Percentiles rank a stretch among this genome's conserved stretches.
These are phyloP conservation scores for Paramecium sexaurelia DNA, from an alignment of 73 alveolate genomes.

Conservation along the genomic window DNA sequence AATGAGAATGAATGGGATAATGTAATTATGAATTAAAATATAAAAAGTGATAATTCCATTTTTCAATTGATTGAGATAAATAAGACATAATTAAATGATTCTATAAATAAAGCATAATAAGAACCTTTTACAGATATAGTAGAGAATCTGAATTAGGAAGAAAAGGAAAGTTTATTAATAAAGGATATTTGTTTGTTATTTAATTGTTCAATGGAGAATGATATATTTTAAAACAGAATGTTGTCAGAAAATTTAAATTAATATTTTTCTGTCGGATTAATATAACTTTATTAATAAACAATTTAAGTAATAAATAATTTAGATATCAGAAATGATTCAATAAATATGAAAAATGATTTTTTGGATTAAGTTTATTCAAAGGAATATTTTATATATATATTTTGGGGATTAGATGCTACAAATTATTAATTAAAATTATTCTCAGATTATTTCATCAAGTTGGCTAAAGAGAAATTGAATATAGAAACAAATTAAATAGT, in stretches of 20 bases:
- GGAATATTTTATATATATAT: not conserved
- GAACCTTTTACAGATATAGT: not conserved
- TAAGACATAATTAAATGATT: not conserved
- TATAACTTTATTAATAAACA: not conserved
- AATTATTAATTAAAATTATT: not conserved
- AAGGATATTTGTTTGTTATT: not conserved
- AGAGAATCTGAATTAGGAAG: not conserved
- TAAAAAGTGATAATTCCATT: not conserved
- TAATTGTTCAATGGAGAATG: not conserved
- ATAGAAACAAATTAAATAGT: not conserved
- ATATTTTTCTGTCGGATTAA: not conserved
- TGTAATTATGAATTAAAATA: not conserved
- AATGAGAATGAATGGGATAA: not conserved
- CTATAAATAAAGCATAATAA: not conserved
- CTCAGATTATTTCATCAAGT: not conserved
- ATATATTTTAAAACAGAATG: not conserved
- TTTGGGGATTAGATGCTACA: not conserved
- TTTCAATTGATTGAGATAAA: not conserved
- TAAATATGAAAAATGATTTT: not conserved
- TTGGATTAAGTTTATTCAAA: not conserved
- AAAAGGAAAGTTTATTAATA: not conserved
- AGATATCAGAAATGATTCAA: not conserved
- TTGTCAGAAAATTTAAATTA: not conserved
- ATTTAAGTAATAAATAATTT: not conserved
- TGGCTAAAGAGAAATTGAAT: not conserved